Conservation (phyloP, 192 early-diverging fungal genomes). For the Backusella macrospora region DNA sequence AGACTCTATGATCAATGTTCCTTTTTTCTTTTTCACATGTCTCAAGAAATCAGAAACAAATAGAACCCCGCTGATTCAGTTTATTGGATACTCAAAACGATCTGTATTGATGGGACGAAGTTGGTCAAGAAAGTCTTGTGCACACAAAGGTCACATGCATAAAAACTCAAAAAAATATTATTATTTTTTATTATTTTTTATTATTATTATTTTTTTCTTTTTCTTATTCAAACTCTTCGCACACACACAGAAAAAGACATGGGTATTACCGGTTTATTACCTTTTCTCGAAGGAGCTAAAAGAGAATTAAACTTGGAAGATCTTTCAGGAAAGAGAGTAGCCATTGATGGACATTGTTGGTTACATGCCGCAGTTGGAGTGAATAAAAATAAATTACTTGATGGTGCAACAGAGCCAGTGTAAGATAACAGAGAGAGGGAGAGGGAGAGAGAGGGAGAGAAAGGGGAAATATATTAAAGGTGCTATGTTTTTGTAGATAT, state of each 20-base stretch:
- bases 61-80: too few relatives aligned
- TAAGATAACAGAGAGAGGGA: conserved; percentile 28
- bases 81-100: too few relatives aligned
- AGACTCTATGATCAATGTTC: too few relatives aligned
- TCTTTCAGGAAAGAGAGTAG: conserved; percentile 73
- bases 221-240: neutral
- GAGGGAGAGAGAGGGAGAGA: too few relatives aligned
- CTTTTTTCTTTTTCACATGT: too few relatives aligned
- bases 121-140: too few relatives aligned
- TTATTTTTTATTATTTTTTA: neutral
- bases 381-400: conserved; percentile 81
- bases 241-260: conserved; percentile 47
- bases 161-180: too few relatives aligned
- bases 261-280: conserved; percentile 91
- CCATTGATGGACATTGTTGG: conserved; percentile 96
- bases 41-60: too few relatives aligned
- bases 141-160: too few relatives aligned
- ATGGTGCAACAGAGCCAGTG: conserved; percentile 67
- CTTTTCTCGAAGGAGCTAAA: conserved; percentile 77
- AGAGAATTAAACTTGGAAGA: conserved; percentile 69
- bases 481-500: conserved; percentile 59
- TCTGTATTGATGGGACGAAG: too few relatives aligned
- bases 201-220: neutral
- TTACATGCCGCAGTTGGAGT: conserved; percentile 86
- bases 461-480: too few relatives aligned